phyloP scores from a whole-genome alignment of 139 green algal species.

The Coelastrella sp. region DNA sequence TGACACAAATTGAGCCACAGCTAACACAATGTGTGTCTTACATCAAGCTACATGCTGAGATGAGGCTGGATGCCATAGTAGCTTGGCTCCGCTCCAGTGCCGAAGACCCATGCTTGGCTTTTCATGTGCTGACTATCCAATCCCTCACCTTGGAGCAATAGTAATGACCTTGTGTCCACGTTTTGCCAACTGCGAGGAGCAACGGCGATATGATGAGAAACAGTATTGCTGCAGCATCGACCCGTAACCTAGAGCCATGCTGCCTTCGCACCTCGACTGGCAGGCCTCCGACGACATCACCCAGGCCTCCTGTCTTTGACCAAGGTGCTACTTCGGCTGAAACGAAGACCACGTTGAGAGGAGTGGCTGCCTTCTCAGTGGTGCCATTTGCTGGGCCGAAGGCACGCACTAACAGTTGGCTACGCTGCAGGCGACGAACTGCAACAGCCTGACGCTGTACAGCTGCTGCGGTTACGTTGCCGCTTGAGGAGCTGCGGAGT shows the following conservation, averaged over 20 bases:
- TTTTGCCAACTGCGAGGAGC: not conserved
- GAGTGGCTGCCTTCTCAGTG: not conserved
- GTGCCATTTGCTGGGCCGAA: not conserved
- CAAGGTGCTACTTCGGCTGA: constrained; percentile 70
- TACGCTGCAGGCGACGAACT: not conserved
- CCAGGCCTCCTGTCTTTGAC: constrained; percentile 92
- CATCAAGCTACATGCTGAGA: too few relatives aligned
- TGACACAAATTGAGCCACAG: too few relatives aligned
- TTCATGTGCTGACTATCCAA: too few relatives aligned
- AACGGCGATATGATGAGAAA: not conserved
- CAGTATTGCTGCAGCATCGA: not conserved
- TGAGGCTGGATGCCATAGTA: not conserved
- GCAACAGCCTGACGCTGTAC: not conserved
- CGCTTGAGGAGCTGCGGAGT: not conserved
- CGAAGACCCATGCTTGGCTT: not conserved
- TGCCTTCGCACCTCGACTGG: constrained; percentile 89
- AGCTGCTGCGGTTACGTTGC: not conserved
- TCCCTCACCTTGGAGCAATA: constrained; percentile 85
- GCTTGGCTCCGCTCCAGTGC: not conserved
- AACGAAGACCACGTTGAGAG: constrained; percentile 43
- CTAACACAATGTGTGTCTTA: too few relatives aligned
- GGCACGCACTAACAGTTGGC: not conserved
- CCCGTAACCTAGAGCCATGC: too few relatives aligned
- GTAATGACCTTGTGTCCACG: constrained; percentile 93
- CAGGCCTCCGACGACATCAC: constrained; percentile 83